Percentiles rank a stretch among this genome's conserved stretches.
Conservation (phyloP, 2,329 filamentous ascomycete species). For the Xylariaceae sp. region DNA sequence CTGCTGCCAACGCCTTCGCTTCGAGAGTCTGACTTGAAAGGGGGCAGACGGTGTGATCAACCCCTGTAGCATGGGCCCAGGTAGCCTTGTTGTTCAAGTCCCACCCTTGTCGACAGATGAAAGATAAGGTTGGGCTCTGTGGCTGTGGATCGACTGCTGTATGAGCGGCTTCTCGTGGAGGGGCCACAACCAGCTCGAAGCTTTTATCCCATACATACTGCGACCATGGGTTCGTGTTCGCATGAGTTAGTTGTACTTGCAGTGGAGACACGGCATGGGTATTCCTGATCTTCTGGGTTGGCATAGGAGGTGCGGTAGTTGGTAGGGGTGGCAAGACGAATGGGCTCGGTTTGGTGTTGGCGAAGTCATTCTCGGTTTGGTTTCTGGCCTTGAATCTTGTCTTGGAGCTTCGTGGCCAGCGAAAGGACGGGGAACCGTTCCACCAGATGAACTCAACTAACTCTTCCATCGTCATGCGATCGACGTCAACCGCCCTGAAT, state of each 20-base stretch:
- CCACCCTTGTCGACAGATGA: slow-evolving; percentile 11
- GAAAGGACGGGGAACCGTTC: neutral
- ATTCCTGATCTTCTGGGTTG: neutral
- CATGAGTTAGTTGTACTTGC: neutral
- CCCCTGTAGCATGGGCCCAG: neutral
- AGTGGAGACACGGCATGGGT: neutral
- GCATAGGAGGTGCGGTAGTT: neutral
- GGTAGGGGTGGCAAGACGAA: neutral
- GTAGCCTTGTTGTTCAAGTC: slow-evolving; percentile 4
- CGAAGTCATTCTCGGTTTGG: neutral
- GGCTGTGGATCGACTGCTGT: no score
- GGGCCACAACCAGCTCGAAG: neutral
- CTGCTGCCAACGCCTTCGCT: no score
- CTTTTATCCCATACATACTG: neutral
- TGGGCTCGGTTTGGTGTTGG: neutral
- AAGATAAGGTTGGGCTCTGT: slow-evolving; percentile 3
- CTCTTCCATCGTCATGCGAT: neutral
- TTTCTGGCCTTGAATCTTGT: neutral
- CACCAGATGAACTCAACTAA: slow-evolving; percentile 9
- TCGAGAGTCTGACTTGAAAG: no score
- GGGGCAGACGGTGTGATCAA: no score
- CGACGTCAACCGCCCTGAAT: neutral
- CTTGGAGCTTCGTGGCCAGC: neutral
- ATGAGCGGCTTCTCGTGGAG: neutral
- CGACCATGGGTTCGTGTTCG: neutral